Conservation (phyloP, 2,329 filamentous ascomycete species). For the Tolypocladium sp. region DNA sequence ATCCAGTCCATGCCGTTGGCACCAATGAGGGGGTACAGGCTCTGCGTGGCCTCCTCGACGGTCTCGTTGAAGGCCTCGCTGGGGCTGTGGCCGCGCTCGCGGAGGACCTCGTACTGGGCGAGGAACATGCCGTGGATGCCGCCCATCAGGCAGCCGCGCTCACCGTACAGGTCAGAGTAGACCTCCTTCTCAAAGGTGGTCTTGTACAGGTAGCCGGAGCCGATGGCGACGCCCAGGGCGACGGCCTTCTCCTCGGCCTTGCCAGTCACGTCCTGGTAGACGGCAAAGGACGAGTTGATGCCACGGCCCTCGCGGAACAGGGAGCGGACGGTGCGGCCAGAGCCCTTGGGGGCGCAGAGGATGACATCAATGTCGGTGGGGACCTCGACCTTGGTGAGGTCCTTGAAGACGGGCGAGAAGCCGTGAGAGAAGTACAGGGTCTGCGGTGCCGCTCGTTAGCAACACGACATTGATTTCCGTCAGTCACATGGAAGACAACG, state of each 20-base stretch:
- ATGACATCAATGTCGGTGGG: slow-evolving; percentile 96
- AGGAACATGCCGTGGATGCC: slow-evolving; percentile 99
- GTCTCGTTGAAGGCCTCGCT: slow-evolving; percentile 99
- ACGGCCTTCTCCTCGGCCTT: slow-evolving; percentile 97
- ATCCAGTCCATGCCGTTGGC: slow-evolving; percentile 99
- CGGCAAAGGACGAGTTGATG: slow-evolving; percentile 98
- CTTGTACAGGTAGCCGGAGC: slow-evolving; percentile 98
- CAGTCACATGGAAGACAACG: slow-evolving; percentile 13
- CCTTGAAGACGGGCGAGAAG: slow-evolving; percentile 99
- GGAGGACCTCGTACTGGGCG: slow-evolving; percentile 99
- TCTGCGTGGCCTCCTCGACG: slow-evolving; percentile 98
- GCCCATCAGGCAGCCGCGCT: slow-evolving; percentile 99
- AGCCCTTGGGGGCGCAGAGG: slow-evolving; percentile 98
- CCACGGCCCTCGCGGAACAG: slow-evolving; percentile 99
- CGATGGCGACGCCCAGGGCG: slow-evolving; percentile 92
- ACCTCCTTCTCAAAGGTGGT: slow-evolving; percentile 99
- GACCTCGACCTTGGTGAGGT: slow-evolving; percentile 97
- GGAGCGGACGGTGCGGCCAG: slow-evolving; percentile 93
- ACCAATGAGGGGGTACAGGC: slow-evolving; percentile 94
- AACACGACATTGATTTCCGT: background rate
- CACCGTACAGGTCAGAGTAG: slow-evolving; percentile 98
- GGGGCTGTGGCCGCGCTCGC: slow-evolving; percentile 94
- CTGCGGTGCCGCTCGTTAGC: slow-evolving; percentile 34
- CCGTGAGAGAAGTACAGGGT: slow-evolving; percentile 99
- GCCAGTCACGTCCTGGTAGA: slow-evolving; percentile 97